Conservation (phyloP, 148 eudicot species). For the Amaranthus palmeri region DNA sequence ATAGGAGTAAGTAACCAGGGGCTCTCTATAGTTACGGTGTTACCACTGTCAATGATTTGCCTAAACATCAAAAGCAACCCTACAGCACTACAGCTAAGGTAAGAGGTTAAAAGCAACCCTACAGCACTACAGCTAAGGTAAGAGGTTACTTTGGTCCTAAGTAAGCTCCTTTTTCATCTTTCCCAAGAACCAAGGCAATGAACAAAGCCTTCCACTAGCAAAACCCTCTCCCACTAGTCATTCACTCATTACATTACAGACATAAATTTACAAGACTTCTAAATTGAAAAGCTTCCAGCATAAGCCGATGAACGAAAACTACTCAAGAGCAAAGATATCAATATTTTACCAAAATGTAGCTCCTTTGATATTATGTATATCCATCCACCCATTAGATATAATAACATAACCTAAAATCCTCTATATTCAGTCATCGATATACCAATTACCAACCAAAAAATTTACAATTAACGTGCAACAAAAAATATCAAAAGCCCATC, state of each 20-base stretch:
- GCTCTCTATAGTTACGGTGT: background rate
- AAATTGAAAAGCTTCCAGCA: background rate
- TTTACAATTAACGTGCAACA: background rate
- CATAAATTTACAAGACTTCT: background rate
- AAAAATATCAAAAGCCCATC: background rate
- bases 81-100: background rate
- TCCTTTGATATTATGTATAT: background rate
- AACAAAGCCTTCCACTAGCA: background rate
- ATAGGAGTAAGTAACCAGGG: background rate
- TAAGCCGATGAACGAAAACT: background rate
- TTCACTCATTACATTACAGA: background rate
- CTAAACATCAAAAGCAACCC: background rate
- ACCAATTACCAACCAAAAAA: background rate
- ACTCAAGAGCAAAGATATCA: background rate
- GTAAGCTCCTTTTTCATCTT: background rate
- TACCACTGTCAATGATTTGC: background rate
- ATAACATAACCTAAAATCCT: background rate
- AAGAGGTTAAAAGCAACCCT: background rate
- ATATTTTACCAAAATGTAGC: background rate
- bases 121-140: background rate
- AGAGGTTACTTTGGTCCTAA: background rate
- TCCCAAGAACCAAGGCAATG: background rate
- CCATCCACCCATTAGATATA: background rate
- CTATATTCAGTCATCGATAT: slow-evolving; percentile 2
- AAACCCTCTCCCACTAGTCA: background rate